phyloP scores from a whole-genome alignment of 148 eudicot genomes.

The Rhododendron molle region DNA sequence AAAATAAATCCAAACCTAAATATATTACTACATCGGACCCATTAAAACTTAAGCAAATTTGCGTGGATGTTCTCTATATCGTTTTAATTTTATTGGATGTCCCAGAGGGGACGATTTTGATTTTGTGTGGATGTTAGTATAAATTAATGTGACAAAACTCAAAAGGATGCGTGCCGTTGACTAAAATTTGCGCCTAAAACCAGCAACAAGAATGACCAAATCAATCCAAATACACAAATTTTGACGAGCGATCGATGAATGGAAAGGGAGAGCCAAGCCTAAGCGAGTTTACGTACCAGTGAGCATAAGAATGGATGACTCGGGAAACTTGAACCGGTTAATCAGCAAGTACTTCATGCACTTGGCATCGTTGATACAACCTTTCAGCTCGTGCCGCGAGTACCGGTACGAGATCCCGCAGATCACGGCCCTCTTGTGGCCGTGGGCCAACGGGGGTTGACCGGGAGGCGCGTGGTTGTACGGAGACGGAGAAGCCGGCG shows the following conservation, averaged over 20 bases:
- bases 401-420: conserved; percentile 27
- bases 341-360: conserved; percentile 27
- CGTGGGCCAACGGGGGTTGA: conserved; percentile 24
- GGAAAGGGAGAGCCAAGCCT: background rate
- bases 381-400: conserved; percentile 24
- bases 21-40: too few species aligned
- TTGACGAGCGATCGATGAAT: background rate
- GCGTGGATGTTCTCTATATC: too few species aligned
- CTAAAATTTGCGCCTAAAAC: background rate
- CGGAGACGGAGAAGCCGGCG: conserved; percentile 6
- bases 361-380: conserved; percentile 35
- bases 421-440: conserved; percentile 29
- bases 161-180: background rate
- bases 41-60: too few species aligned
- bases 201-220: background rate
- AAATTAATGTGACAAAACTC: background rate
- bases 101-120: too few species aligned
- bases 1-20: too few species aligned
- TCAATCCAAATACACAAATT: background rate
- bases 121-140: too few species aligned
- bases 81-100: too few species aligned
- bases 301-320: conserved; percentile 38
- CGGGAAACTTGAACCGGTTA: conserved; percentile 40
- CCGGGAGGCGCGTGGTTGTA: conserved; percentile 25
- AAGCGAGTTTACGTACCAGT: conserved; percentile 24